Conservation (phyloP, 1,284 basidiomycete genomes). For the Sporisorium scitamineum region DNA sequence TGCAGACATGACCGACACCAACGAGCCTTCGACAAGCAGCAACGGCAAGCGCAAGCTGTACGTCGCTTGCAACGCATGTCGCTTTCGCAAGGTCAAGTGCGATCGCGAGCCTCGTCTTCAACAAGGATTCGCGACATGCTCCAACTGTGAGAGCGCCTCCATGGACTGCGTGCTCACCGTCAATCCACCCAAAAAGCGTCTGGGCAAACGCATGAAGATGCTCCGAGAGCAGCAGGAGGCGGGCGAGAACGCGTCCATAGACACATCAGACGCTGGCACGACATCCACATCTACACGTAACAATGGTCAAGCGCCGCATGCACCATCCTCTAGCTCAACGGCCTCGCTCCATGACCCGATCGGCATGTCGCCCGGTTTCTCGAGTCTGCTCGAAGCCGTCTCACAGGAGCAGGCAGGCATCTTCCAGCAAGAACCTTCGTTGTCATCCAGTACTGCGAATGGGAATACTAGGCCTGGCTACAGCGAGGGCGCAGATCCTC, state of each 20-base stretch:
- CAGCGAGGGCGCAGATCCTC: background rate
- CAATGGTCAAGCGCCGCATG: background rate
- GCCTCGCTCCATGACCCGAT: background rate
- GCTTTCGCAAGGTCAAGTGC: constrained; percentile 48
- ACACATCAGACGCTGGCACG: background rate
- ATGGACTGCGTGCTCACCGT: constrained; percentile 41
- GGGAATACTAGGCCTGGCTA: background rate
- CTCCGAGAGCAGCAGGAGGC: constrained; percentile 34
- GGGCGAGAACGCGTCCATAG: background rate
- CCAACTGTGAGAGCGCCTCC: constrained; percentile 21
- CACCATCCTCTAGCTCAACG: background rate
- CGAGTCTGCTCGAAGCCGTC: constrained; percentile 34
- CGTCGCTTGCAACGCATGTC: constrained; percentile 42
- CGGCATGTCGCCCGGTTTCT: constrained; percentile 29
- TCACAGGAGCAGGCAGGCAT: constrained; percentile 3
- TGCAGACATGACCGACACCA: constrained; percentile 8
- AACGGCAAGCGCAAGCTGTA: constrained; percentile 41
- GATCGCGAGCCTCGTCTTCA: constrained; percentile 36
- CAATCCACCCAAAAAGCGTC: constrained; percentile 43
- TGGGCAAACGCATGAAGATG: constrained; percentile 42
- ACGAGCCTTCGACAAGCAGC: constrained; percentile 3
- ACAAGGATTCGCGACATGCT: constrained; percentile 22
- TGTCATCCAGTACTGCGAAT: background rate
- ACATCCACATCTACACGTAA: background rate
- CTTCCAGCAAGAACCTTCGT: background rate